These are phyloP conservation scores for Apiospora phragmitis DNA, from an alignment of 2,329 filamentous ascomycete genomes.

Conservation along the genomic window DNA sequence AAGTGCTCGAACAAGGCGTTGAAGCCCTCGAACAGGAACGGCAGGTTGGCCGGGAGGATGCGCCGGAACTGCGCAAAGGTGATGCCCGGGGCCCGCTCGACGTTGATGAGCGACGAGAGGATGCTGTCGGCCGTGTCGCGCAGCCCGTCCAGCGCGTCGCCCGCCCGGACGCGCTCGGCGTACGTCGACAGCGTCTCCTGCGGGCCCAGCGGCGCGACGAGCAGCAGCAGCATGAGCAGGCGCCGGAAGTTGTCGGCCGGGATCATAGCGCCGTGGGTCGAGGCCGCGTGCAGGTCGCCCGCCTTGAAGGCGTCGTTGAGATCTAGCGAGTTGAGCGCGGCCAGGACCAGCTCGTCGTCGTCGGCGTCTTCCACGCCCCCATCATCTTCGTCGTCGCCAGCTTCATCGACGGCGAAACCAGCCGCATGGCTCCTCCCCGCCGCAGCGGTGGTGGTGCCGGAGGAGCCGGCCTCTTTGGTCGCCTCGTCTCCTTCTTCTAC, in stretches of 20 bases:
- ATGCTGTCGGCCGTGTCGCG: conserved; percentile 64
- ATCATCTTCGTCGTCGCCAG: conserved; percentile 41
- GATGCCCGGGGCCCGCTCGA: conserved; percentile 64
- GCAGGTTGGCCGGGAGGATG: conserved; percentile 60
- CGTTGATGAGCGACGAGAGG: conserved; percentile 64
- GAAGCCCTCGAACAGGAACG: conserved; percentile 68
- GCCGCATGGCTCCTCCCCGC: conserved; percentile 23
- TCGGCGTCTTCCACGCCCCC: conserved; percentile 41
- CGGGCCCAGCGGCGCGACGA: conserved; percentile 63
- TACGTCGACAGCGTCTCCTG: conserved; percentile 67
- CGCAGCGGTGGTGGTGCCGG: not conserved
- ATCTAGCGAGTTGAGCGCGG: conserved; percentile 68
- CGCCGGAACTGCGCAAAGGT: conserved; percentile 61
- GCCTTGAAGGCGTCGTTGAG: conserved; percentile 61
- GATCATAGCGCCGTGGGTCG: conserved; percentile 66
- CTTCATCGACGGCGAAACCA: conserved; percentile 49
- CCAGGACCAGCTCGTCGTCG: conserved; percentile 65
- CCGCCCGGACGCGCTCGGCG: conserved; percentile 55
- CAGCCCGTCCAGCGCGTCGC: conserved; percentile 57
- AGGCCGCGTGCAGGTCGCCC: conserved; percentile 42
- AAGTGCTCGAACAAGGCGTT: conserved; percentile 73
- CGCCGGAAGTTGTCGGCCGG: conserved; percentile 73
- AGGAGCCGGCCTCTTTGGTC: not conserved
- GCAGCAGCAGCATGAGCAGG: conserved; percentile 68
- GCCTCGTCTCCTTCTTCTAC: conserved; percentile 15